Conservation (phyloP, 2,329 filamentous ascomycete genomes). For the Xylogone sp. region DNA sequence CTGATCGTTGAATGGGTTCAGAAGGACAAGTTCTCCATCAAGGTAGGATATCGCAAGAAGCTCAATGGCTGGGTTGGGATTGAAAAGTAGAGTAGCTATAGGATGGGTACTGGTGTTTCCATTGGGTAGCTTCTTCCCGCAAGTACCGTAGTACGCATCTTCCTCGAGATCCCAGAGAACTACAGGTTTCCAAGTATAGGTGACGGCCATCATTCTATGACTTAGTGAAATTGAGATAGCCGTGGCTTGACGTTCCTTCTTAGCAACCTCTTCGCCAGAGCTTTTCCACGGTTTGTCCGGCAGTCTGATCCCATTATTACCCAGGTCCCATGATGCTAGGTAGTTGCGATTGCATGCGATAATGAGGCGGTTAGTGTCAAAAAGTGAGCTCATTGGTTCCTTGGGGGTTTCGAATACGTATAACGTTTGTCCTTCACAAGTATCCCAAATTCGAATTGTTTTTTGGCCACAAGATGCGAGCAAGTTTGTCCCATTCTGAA, state of each 20-base stretch:
- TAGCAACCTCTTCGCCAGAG: conserved; percentile 5
- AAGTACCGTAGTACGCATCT: conserved; percentile 28
- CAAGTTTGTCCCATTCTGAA: conserved; percentile 24
- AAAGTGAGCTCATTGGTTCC: conserved; percentile 21
- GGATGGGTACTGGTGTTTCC: conserved; percentile 27
- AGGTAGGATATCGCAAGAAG: conserved; percentile 13
- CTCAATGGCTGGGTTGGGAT: conserved; percentile 7
- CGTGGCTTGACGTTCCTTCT: conserved; percentile 14
- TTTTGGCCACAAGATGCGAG: conserved; percentile 28
- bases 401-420: conserved; percentile 20
- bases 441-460: conserved; percentile 28
- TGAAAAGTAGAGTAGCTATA: conserved; percentile 29
- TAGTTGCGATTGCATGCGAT: conserved; percentile 24
- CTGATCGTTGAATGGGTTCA: conserved; percentile 8
- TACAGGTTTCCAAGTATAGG: conserved; percentile 28
- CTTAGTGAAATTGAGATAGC: conserved; percentile 24
- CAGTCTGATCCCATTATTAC: conserved; percentile 10
- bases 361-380: conserved; percentile 24
- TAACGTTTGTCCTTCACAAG: conserved; percentile 21
- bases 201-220: conserved; percentile 30
- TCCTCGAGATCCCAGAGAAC: conserved; percentile 32
- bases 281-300: conserved; percentile 21
- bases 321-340: conserved; percentile 25
- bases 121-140: conserved; percentile 28
- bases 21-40: conserved; percentile 13